Evolutionary conservation across 1,139 yeast species (phyloP).

Genomic region (Hemisphaericaspora subhashii): DNA sequence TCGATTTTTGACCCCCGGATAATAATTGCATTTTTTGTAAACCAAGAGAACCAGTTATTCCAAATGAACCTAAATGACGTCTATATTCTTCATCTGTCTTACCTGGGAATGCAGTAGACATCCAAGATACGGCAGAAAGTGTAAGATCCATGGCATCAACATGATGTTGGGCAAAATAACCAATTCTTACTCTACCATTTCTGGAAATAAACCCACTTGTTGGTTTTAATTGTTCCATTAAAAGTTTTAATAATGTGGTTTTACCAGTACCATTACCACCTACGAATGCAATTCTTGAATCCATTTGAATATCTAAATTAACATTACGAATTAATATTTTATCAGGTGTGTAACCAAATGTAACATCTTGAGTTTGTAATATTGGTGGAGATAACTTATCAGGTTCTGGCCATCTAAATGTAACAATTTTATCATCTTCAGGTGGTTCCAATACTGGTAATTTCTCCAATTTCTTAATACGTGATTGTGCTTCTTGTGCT

Average conservation of each 20-base stretch:
- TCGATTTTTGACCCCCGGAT: constrained; percentile 97
- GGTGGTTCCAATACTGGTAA: constrained; percentile 92
- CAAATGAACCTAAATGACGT: constrained; percentile 94
- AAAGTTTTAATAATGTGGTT: constrained; percentile 83
- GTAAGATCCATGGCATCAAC: constrained; percentile 94
- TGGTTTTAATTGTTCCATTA: constrained; percentile 78
- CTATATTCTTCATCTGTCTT: constrained; percentile 95
- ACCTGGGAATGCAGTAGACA: constrained; percentile 89
- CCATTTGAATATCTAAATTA: constrained; percentile 87
- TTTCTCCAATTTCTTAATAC: constrained; percentile 94
- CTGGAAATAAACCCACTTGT: constrained; percentile 70
- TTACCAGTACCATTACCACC: constrained; percentile 99
- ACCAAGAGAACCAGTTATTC: constrained; percentile 93
- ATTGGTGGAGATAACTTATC: constrained; percentile 93
- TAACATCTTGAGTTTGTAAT: constrained; percentile 80
- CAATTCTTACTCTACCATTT: constrained; percentile 87
- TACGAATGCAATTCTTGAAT: constrained; percentile 91
- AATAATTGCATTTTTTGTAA: constrained; percentile 85
- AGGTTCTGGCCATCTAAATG: constrained; percentile 93
- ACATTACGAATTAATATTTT: constrained; percentile 69
- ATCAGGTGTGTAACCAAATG: constrained; percentile 76
- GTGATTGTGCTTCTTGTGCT: constrained; percentile 95
- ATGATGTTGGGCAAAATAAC: constrained; percentile 99
- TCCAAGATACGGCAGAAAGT: constrained; percentile 91
- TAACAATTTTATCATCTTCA: constrained; percentile 82